Base-by-base conservation (phyloP, 1,284 basidiomycete species). In the Megacollybia platyphylla region DNA sequence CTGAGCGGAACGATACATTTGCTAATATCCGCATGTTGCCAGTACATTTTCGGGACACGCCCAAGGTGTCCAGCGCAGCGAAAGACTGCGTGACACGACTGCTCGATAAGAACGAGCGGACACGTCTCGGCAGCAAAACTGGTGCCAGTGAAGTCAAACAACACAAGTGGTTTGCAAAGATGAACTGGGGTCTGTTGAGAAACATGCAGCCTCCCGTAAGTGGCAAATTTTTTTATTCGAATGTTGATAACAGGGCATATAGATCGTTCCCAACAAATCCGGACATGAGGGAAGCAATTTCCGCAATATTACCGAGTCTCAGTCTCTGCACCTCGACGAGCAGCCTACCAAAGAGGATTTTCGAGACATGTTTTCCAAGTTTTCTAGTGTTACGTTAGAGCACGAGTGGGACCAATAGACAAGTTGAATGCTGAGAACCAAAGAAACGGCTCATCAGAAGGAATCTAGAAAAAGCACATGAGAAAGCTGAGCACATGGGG, bases 61-160 rank as follows among this genome's bases (percentile, higher is more conserved):
- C 84, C 47, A 87, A 84, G 57, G 80, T 92, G 54, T 83, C 93
- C 52, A 91, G 87, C 51, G 72, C 83, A 36, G 81, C 89, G 61
- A 94, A 93, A 63, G 87, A 91, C 51, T 76, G 89, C 57, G 76
- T 99, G 53, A 73, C 73, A 36, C 89, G 91, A 53, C 63, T 97
- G 42, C 68, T 99, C 51, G 87, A 91, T 73, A 99, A 99, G 70
- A 84, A 87, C 55, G 94, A 99, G 62, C 71, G 76, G 55, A 84
- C 79, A 51, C 77, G 94, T 43, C 63, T 98, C 43, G 94, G 94
- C 38, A 90, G 87, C 60, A 81, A 77, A 60, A 90, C 84, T 48
- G 96, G 96, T 32, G 96, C 96, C 38, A 93, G 89, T 54, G 96
- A 99, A 63, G 92, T 98, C 54, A 99, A 98, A 70, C 85, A 89